phyloP scores from a whole-genome alignment of 2,329 filamentous ascomycete species.

The Fonsecaea monophora region DNA sequence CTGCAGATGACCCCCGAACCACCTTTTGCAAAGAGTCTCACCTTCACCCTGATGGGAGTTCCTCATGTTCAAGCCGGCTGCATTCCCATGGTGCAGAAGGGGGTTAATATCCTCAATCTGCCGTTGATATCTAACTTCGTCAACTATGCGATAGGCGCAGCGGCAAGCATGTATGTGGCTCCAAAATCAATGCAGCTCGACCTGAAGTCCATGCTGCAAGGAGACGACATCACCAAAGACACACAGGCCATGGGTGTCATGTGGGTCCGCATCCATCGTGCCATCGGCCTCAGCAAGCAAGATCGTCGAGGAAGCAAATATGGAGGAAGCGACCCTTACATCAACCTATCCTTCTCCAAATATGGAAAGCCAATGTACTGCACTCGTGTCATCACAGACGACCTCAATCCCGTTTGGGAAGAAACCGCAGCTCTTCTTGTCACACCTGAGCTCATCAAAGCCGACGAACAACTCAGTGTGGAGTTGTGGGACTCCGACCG shows the following conservation, averaged over 20 bases:
- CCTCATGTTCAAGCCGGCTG: slow-evolving; percentile 90
- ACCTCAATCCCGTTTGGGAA: slow-evolving; percentile 90
- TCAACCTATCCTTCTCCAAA: slow-evolving; percentile 92
- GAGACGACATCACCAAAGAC: slow-evolving; percentile 88
- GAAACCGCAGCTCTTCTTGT: slow-evolving; percentile 86
- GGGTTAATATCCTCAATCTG: slow-evolving; percentile 88
- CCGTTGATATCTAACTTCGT: slow-evolving; percentile 96
- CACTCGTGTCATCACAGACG: slow-evolving; percentile 92
- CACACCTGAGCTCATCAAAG: slow-evolving; percentile 87
- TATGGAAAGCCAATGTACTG: slow-evolving; percentile 98
- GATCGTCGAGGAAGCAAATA: slow-evolving; percentile 80
- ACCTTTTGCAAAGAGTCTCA: slow-evolving; percentile 89
- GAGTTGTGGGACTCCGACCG: slow-evolving; percentile 97
- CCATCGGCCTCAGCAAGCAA: slow-evolving; percentile 86
- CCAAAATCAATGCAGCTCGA: slow-evolving; percentile 94
- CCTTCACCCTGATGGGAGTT: slow-evolving; percentile 91
- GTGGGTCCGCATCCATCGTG: slow-evolving; percentile 90
- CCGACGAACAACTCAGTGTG: slow-evolving; percentile 88
- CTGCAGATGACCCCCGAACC: slow-evolving; percentile 87
- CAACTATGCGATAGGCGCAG: slow-evolving; percentile 89
- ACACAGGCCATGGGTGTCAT: slow-evolving; percentile 85
- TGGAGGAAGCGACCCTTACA: slow-evolving; percentile 93
- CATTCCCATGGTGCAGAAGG: slow-evolving; percentile 88
- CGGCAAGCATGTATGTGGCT: slow-evolving; percentile 88
- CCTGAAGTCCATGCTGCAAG: slow-evolving; percentile 85